A percentile compares a stretch with the other conserved stretches of the same genome.
Conservation (phyloP, 2,329 filamentous ascomycete species). For the Xylariaceae sp. region DNA sequence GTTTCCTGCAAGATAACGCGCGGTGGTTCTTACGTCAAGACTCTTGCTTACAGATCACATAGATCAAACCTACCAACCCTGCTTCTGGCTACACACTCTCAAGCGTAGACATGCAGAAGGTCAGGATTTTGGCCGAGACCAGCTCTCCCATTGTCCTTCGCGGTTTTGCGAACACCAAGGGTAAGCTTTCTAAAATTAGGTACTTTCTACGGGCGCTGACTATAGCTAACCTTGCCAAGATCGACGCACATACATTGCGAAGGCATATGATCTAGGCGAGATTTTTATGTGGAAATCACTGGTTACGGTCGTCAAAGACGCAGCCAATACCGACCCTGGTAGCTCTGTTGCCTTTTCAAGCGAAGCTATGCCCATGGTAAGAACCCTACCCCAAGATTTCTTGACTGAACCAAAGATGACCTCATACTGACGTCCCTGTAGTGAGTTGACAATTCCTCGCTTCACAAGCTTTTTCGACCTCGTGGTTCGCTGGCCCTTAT, state of each 20-base stretch:
- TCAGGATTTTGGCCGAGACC: slow-evolving; percentile 41
- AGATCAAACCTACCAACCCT: slow-evolving; percentile 35
- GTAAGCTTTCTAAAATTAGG: no score
- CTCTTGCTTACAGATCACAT: no score
- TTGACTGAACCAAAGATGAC: neutral
- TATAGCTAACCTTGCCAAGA: no score
- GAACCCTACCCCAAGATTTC: neutral
- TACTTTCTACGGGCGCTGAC: no score
- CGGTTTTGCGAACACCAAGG: slow-evolving; percentile 35
- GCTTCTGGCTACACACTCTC: slow-evolving; percentile 33
- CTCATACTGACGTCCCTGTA: neutral
- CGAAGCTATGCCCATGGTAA: neutral
- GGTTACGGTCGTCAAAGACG: neutral
- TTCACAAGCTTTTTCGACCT: neutral
- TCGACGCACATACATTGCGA: neutral
- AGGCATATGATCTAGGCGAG: neutral
- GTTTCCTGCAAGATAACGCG: no score
- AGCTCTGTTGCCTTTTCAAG: neutral
- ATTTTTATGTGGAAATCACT: neutral
- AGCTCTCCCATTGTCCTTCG: slow-evolving; percentile 51
- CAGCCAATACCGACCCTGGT: neutral
- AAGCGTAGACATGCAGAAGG: slow-evolving; percentile 41
- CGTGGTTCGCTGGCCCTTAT: no score
- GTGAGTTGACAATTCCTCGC: neutral
- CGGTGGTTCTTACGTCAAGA: no score